phyloP scores from a whole-genome alignment of 2,329 filamentous ascomycete genomes.

The Fusarium falciforme region DNA sequence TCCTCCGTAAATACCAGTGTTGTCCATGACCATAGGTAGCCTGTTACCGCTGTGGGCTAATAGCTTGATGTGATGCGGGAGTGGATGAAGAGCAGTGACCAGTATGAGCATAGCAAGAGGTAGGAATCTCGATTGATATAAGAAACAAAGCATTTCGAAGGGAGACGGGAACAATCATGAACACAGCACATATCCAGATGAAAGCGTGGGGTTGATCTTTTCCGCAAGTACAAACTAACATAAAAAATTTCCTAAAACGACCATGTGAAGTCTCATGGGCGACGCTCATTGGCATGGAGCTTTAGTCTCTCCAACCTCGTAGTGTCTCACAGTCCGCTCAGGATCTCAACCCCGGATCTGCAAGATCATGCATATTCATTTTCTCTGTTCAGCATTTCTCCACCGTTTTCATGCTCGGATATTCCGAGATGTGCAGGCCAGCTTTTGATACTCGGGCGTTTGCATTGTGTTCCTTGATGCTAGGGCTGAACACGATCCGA shows the following conservation, averaged over 20 bases:
- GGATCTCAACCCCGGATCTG: background rate
- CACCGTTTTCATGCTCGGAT: constrained; percentile 3
- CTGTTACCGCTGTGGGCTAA: background rate
- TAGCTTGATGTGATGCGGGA: background rate
- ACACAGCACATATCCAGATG: background rate
- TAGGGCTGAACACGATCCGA: background rate
- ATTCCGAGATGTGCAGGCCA: background rate
- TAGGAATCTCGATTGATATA: background rate
- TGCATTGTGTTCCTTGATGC: background rate
- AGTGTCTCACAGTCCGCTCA: constrained; percentile 8
- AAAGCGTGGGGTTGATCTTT: constrained; percentile 15
- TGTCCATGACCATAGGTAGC: background rate
- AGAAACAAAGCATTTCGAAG: background rate
- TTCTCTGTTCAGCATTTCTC: background rate
- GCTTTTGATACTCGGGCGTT: background rate
- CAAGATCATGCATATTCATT: background rate
- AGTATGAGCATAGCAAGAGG: background rate
- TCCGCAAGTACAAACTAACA: background rate
- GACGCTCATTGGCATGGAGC: constrained; percentile 3
- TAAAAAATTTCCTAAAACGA: background rate
- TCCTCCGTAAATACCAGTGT: background rate
- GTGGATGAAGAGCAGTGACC: background rate
- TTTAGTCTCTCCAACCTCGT: background rate
- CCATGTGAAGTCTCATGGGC: constrained; percentile 13
- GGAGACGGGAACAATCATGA: background rate